Evolutionary conservation across 805 yeast genomes (phyloP).

Genomic region (Saturnispora mendoncae): DNA sequence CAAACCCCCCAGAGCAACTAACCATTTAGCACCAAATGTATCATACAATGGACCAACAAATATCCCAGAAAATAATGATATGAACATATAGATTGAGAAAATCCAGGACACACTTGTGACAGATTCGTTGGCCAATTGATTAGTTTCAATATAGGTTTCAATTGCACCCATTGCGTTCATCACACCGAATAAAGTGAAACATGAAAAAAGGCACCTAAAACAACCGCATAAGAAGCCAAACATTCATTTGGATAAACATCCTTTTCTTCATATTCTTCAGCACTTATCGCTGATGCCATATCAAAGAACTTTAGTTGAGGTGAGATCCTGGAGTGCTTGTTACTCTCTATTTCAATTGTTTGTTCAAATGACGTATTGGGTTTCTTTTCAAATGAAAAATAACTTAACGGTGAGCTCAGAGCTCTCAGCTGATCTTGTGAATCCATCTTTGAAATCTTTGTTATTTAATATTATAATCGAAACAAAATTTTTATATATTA

Average conservation of each 20-base stretch:
- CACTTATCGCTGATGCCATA: background rate
- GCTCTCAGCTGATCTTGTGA: background rate
- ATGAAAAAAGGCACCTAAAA: constrained; percentile 51
- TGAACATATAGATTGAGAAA: constrained; percentile 47
- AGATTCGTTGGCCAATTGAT: constrained; percentile 40
- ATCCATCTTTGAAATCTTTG: no score
- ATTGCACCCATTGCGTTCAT: constrained; percentile 55
- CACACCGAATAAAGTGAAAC: constrained; percentile 44
- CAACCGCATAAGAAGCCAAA: constrained; percentile 41
- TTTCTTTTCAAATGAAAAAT: constrained; percentile 4
- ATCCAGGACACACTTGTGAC: constrained; percentile 57
- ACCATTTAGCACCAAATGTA: constrained; percentile 42
- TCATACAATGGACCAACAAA: constrained; percentile 49
- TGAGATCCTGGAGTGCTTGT: background rate
- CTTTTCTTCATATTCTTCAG: constrained; percentile 11
- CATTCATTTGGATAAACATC: constrained; percentile 54
- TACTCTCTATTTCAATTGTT: background rate
- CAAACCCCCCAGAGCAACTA: constrained; percentile 37
- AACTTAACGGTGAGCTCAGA: background rate
- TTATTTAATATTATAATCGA: no score
- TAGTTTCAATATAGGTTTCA: constrained; percentile 47
- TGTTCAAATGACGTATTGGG: background rate
- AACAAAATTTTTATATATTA: no score
- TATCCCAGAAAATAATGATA: constrained; percentile 36
- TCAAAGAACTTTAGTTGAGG: background rate